Evolutionary conservation across 2,329 filamentous ascomycete species (phyloP).

Genomic region (Aspergillus carbonarius): DNA sequence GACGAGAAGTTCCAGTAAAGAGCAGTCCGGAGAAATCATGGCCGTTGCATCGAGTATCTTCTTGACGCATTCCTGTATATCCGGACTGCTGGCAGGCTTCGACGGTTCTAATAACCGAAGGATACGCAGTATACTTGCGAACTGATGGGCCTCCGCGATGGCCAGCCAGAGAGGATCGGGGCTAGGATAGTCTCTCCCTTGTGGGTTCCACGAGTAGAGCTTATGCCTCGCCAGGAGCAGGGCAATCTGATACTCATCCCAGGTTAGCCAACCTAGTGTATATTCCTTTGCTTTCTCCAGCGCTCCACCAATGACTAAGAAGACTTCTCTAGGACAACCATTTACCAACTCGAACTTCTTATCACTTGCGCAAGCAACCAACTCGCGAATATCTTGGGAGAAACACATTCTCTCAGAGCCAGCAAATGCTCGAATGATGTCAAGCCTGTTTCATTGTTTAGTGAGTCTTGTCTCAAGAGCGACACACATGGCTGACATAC

Average conservation of each 20-base stretch:
- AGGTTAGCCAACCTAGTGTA: conserved; percentile 19
- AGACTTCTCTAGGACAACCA: conserved; percentile 31
- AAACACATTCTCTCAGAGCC: conserved; percentile 29
- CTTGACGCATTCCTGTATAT: conserved; percentile 28
- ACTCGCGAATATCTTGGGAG: conserved; percentile 26
- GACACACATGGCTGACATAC: conserved; percentile 11
- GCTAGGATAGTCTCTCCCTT: conserved; percentile 22
- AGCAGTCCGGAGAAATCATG: conserved; percentile 21
- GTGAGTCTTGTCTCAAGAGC: not conserved
- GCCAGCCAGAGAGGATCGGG: conserved; percentile 24
- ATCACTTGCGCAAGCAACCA: conserved; percentile 24
- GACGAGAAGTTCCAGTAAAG: conserved; percentile 28
- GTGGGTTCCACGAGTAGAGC: conserved; percentile 25
- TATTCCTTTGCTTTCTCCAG: conserved; percentile 30
- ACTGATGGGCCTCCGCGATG: conserved; percentile 28
- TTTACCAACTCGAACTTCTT: conserved; percentile 31
- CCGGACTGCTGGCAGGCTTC: conserved; percentile 17
- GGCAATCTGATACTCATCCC: conserved; percentile 20
- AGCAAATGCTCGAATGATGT: conserved; percentile 32
- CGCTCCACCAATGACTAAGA: conserved; percentile 28
- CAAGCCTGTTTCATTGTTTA: conserved; percentile 22
- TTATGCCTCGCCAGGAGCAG: conserved; percentile 19
- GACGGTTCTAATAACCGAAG: conserved; percentile 26
- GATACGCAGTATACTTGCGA: conserved; percentile 29
- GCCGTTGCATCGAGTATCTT: conserved; percentile 29